Conservation (phyloP, 345 rosid genomes). For the Aurinia saxatilis region DNA sequence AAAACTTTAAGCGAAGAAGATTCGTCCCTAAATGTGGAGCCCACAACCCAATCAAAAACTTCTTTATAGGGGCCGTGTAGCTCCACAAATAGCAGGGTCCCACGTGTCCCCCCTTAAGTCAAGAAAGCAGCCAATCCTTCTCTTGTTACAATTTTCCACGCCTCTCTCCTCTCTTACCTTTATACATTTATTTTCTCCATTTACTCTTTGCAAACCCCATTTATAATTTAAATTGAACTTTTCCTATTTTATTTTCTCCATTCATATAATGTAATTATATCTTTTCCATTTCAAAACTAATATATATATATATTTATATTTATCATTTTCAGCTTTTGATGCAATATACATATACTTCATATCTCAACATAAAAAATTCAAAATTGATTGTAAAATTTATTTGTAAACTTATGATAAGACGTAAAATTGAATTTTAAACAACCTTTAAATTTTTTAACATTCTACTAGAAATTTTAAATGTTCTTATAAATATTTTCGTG, state of each 20-base stretch:
- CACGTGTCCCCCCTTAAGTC: constrained; percentile 30
- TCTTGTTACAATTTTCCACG: constrained; percentile 28
- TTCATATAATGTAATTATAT: too few species aligned
- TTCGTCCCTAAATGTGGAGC: constrained; percentile 20
- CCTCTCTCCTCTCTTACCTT: constrained; percentile 17
- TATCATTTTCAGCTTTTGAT: too few species aligned
- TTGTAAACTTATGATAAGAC: too few species aligned
- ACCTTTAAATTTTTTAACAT: too few species aligned
- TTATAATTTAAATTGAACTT: background rate
- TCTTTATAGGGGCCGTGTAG: constrained; percentile 25
- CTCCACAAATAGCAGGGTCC: constrained; percentile 27
- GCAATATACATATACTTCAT: too few species aligned
- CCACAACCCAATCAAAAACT: constrained; percentile 24
- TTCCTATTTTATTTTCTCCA: background rate
- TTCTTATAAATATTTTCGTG: too few species aligned
- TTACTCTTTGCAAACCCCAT: constrained; percentile 8
- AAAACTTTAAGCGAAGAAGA: constrained; percentile 15
- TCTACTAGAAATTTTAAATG: too few species aligned
- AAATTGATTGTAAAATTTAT: too few species aligned
- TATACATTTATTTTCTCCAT: constrained; percentile 23
- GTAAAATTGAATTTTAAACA: too few species aligned
- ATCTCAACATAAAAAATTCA: too few species aligned
- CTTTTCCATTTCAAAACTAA: too few species aligned
- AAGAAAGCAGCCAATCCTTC: constrained; percentile 33
- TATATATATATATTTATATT: too few species aligned